phyloP scores from a whole-genome alignment of 345 rosid species.

The Eucalyptus decipiens region DNA sequence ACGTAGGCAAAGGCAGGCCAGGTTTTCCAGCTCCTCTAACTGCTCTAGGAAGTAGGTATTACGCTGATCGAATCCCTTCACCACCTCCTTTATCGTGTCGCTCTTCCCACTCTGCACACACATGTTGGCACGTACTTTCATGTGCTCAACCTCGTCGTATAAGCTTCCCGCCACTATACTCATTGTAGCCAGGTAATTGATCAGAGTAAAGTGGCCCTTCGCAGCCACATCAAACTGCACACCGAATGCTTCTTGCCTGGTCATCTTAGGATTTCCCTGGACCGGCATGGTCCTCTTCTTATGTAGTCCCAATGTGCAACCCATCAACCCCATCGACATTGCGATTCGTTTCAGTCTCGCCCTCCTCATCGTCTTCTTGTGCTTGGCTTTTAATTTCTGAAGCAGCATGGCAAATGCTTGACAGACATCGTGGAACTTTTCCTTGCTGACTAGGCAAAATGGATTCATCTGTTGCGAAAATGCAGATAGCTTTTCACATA shows the following conservation, averaged over 20 bases:
- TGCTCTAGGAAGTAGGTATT: slow-evolving; percentile 46
- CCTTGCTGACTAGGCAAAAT: neutral
- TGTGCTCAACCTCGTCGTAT: slow-evolving; percentile 51
- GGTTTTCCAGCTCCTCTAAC: slow-evolving; percentile 62
- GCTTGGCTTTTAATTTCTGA: slow-evolving; percentile 24
- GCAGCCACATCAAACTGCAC: slow-evolving; percentile 66
- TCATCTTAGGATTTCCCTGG: slow-evolving; percentile 2
- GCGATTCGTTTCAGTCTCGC: slow-evolving; percentile 23
- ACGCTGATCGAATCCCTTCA: slow-evolving; percentile 25
- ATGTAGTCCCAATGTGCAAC: slow-evolving; percentile 11
- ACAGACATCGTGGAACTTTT: slow-evolving; percentile 14
- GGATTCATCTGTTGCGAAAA: neutral
- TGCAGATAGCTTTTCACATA: neutral
- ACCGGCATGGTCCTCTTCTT: slow-evolving; percentile 16
- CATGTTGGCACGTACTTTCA: slow-evolving; percentile 33
- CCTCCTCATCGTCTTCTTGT: slow-evolving; percentile 32
- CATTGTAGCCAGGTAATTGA: slow-evolving; percentile 49
- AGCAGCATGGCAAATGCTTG: slow-evolving; percentile 28
- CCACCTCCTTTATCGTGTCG: slow-evolving; percentile 47
- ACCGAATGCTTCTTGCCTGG: slow-evolving; percentile 19
- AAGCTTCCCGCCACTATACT: slow-evolving; percentile 42
- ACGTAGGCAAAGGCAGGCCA: slow-evolving; percentile 47
- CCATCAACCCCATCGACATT: slow-evolving; percentile 42
- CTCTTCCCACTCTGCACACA: slow-evolving; percentile 36
- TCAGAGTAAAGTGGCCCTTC: slow-evolving; percentile 49